A percentile compares a stretch with the other conserved stretches of the same genome.
These are phyloP conservation scores for Nannochloris sp. DNA, from an alignment of 139 green algal genomes.

Conservation along the genomic window DNA sequence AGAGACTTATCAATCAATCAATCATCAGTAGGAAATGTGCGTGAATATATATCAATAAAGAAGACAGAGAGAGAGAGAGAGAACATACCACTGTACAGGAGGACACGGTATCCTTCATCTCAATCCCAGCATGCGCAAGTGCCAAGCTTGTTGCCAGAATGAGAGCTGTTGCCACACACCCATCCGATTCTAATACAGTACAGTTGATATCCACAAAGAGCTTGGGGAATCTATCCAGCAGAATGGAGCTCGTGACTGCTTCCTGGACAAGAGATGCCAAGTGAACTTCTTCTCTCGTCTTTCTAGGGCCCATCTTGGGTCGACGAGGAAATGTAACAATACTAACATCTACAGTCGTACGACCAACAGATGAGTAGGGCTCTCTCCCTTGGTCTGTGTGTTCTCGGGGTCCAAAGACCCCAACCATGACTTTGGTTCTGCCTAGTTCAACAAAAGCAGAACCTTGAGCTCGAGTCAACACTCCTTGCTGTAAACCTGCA, in stretches of 20 bases:
- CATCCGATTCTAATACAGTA: slow-evolving; percentile 59
- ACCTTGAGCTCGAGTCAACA: slow-evolving; percentile 57
- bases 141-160: slow-evolving; percentile 53
- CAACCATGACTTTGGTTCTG: slow-evolving; percentile 67
- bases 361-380: slow-evolving; percentile 47
- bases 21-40: no score
- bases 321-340: slow-evolving; percentile 45
- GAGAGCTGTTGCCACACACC: slow-evolving; percentile 38
- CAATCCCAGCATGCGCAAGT: slow-evolving; percentile 63
- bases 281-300: slow-evolving; percentile 31
- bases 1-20: no score
- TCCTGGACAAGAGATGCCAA: slow-evolving; percentile 26
- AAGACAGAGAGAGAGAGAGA: no score
- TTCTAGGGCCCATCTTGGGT: slow-evolving; percentile 4
- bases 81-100: slow-evolving; percentile 41
- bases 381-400: slow-evolving; percentile 30
- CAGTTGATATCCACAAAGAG: slow-evolving; percentile 56
- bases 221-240: slow-evolving; percentile 57
- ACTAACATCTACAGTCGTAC: slow-evolving; percentile 55
- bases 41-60: no score
- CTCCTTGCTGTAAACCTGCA: slow-evolving; percentile 52
- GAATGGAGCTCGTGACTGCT: slow-evolving; percentile 41
- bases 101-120: slow-evolving; percentile 58
- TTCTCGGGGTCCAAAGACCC: slow-evolving; percentile 62
- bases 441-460: slow-evolving; percentile 68